These are phyloP conservation scores for Pythium folliculosum DNA, from an alignment of 352 stramenopile species.

Conservation along the genomic window DNA sequence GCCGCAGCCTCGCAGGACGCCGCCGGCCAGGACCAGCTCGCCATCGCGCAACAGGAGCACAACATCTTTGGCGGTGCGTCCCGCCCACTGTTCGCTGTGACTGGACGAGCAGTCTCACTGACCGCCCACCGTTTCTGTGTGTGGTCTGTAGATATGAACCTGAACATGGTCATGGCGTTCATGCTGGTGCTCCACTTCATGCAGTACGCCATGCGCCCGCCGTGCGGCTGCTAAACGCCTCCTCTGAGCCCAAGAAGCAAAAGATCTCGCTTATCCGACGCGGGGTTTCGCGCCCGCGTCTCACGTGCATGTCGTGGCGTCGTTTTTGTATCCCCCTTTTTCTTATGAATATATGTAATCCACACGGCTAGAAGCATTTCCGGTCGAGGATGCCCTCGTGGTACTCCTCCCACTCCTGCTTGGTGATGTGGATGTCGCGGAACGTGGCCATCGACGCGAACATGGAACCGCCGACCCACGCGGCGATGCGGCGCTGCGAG, in stretches of 20 bases:
- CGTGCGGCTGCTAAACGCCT: conserved; percentile 66
- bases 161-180: conserved; percentile 87
- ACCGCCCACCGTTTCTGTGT: background rate
- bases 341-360: conserved; percentile 1
- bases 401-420: conserved; percentile 90
- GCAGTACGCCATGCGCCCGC: conserved; percentile 86
- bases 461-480: conserved; percentile 91
- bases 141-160: conserved; percentile 59
- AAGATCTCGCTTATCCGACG: background rate
- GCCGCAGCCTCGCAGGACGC: conserved; percentile 25
- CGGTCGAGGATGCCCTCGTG: conserved; percentile 82
- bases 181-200: conserved; percentile 87
- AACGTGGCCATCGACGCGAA: conserved; percentile 89
- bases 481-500: conserved; percentile 77
- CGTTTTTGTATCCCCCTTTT: background rate
- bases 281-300: background rate
- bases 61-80: conserved; percentile 83
- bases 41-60: conserved; percentile 43
- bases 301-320: conserved; percentile 13
- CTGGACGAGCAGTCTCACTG: background rate
- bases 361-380: conserved; percentile 67
- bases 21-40: conserved; percentile 24
- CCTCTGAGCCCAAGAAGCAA: background rate
- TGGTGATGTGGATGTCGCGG: conserved; percentile 85
- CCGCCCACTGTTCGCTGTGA: background rate